A percentile compares a stretch with the other conserved stretches of the same genome.
Conservation (phyloP, 306 rosid species). For the Sechiopsis laciniata region DNA sequence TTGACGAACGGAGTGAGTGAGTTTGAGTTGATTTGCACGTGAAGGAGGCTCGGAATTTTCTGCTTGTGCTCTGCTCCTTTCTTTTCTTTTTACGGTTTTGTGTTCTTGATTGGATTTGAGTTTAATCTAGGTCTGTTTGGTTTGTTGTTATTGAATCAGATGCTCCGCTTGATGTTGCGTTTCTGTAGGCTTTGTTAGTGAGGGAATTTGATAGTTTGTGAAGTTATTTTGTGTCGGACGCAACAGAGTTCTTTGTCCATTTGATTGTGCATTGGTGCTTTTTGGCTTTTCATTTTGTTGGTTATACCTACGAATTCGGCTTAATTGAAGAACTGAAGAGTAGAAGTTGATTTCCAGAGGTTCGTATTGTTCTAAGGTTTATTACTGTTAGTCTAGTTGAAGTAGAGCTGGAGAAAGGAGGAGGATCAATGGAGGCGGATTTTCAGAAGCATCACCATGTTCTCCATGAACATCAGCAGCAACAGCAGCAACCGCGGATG, state of each 20-base stretch:
- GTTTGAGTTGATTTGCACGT: constrained; percentile 13
- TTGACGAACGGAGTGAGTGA: constrained; percentile 3
- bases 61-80: background rate
- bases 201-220: background rate
- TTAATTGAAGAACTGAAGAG: background rate
- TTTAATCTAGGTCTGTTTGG: constrained; percentile 12
- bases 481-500: constrained; percentile 36
- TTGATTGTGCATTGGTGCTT: constrained; percentile 1
- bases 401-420: constrained; percentile 12
- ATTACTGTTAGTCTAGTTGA: background rate
- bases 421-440: constrained; percentile 67
- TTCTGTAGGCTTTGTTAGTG: background rate
- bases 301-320: background rate
- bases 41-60: background rate
- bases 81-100: background rate
- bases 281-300: background rate
- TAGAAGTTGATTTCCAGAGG: background rate
- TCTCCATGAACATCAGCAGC: constrained; percentile 27
- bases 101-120: constrained; percentile 5
- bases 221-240: background rate
- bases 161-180: background rate
- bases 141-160: constrained; percentile 1
- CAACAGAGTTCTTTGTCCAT: background rate
- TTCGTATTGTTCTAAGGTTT: background rate
- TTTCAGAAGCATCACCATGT: constrained; percentile 28